Percentiles rank a stretch among this genome's conserved stretches.
Evolutionary conservation across 371 early-diverging fungal species (phyloP).

Genomic region (Conidiobolus incongruus): DNA sequence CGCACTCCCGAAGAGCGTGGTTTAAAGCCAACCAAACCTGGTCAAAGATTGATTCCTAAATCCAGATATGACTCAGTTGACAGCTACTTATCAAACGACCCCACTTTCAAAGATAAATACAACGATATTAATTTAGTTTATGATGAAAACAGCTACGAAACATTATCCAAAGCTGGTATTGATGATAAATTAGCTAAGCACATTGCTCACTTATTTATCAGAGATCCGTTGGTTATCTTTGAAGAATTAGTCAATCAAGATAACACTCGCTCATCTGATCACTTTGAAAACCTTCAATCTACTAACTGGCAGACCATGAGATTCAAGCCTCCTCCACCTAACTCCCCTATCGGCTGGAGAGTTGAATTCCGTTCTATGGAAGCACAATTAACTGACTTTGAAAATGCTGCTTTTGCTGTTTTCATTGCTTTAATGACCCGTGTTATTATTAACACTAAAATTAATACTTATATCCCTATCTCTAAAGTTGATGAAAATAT

Average conservation of each 20-base stretch:
- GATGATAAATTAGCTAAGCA: constrained; percentile 86
- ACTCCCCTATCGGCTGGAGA: constrained; percentile 86
- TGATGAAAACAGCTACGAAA: constrained; percentile 53
- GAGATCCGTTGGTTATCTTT: constrained; percentile 95
- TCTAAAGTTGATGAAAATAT: constrained; percentile 94
- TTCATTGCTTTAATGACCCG: constrained; percentile 85
- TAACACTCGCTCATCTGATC: constrained; percentile 61
- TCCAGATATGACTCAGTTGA: constrained; percentile 95
- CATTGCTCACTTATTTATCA: constrained; percentile 90
- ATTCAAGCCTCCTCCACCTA: constrained; percentile 93
- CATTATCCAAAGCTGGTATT: constrained; percentile 42
- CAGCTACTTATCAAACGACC: constrained; percentile 67
- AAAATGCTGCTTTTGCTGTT: constrained; percentile 90
- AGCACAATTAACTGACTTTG: constrained; percentile 93
- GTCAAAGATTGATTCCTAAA: constrained; percentile 67
- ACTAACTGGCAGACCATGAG: constrained; percentile 99
- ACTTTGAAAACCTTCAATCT: constrained; percentile 97
- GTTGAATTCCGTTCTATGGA: constrained; percentile 98
- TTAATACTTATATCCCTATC: constrained; percentile 94
- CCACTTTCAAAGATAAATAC: constrained; percentile 62
- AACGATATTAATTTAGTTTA: constrained; percentile 80
- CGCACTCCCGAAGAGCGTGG: constrained; percentile 89
- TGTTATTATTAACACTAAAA: constrained; percentile 67
- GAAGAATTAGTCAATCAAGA: constrained; percentile 68
- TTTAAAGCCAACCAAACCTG: constrained; percentile 36